phyloP scores from a whole-genome alignment of 1,284 basidiomycete species.

The Leccinum solheimii region DNA sequence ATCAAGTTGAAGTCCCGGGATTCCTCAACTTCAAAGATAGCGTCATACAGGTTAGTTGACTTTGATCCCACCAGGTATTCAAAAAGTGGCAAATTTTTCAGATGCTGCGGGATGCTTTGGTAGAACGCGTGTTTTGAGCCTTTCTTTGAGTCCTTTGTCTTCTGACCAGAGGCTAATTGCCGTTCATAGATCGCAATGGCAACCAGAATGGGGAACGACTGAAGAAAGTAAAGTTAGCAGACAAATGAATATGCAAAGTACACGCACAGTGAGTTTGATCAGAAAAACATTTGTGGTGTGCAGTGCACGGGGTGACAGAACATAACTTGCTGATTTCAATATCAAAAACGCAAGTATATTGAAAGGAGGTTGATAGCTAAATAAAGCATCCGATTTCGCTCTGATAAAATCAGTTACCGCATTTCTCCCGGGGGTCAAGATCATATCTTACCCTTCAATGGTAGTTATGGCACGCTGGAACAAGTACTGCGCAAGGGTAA shows the following conservation, averaged over 20 bases:
- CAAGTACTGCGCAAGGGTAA: constrained; percentile 57
- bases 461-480: constrained; percentile 87
- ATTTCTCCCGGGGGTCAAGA: not conserved
- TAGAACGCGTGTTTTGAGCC: constrained; percentile 57
- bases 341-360: constrained; percentile 77
- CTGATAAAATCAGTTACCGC: constrained; percentile 37
- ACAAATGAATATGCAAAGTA: not conserved
- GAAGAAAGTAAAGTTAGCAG: constrained; percentile 12
- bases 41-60: constrained; percentile 65
- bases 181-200: constrained; percentile 82
- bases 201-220: constrained; percentile 80
- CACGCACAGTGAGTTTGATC: constrained; percentile 63
- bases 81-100: constrained; percentile 70
- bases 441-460: constrained; percentile 72
- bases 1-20: constrained; percentile 52
- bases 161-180: constrained; percentile 52
- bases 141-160: constrained; percentile 50
- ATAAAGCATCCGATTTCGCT: constrained; percentile 86
- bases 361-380: constrained; percentile 88
- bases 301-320: constrained; percentile 69
- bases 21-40: constrained; percentile 72
- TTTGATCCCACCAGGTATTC: constrained; percentile 70
- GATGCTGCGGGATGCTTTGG: constrained; percentile 62
- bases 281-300: constrained; percentile 82
- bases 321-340: constrained; percentile 73